These are phyloP conservation scores for Quercus lobata DNA, from an alignment of 331 rosid species.

Conservation along the genomic window DNA sequence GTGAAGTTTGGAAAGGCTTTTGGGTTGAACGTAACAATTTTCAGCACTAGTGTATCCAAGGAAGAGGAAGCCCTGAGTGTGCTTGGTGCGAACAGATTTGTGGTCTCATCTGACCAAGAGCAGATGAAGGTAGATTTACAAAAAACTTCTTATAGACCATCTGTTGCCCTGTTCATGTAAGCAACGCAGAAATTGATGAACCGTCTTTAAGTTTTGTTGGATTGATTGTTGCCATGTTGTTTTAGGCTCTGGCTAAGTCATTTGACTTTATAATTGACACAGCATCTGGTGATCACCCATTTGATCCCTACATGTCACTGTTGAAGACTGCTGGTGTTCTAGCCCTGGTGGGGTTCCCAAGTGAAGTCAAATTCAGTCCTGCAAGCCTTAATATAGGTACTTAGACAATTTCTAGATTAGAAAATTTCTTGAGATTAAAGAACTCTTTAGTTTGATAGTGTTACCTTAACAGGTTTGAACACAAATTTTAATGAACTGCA, in stretches of 20 bases:
- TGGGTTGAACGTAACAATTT: slow-evolving; percentile 71
- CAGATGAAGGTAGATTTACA: slow-evolving; percentile 56
- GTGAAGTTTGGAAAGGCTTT: slow-evolving; percentile 90
- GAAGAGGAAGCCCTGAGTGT: slow-evolving; percentile 62
- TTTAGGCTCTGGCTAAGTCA: slow-evolving; percentile 35
- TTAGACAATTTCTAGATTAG: not conserved
- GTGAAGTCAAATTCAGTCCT: slow-evolving; percentile 70
- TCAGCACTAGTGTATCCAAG: slow-evolving; percentile 81
- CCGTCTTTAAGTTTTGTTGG: not conserved
- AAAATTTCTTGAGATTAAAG: not conserved
- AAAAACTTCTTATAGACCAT: slow-evolving; percentile 5
- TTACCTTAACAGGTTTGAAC: not conserved
- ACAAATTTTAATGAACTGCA: not conserved
- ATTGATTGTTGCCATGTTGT: slow-evolving; percentile 1
- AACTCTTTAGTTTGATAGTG: not conserved
- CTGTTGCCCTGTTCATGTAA: not conserved
- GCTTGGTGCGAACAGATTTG: slow-evolving; percentile 78
- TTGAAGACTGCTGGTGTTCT: slow-evolving; percentile 52
- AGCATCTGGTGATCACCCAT: slow-evolving; percentile 53
- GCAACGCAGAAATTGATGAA: not conserved
- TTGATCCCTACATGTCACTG: slow-evolving; percentile 45
- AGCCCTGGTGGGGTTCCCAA: slow-evolving; percentile 70
- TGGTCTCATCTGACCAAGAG: slow-evolving; percentile 62
- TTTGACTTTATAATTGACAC: slow-evolving; percentile 42
- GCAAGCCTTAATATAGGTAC: slow-evolving; percentile 61